A percentile compares a stretch with the other conserved stretches of the same genome.
phyloP scores from a whole-genome alignment of 225 moss, liverwort and hornwort species.

The Thuidium tamariscinum region DNA sequence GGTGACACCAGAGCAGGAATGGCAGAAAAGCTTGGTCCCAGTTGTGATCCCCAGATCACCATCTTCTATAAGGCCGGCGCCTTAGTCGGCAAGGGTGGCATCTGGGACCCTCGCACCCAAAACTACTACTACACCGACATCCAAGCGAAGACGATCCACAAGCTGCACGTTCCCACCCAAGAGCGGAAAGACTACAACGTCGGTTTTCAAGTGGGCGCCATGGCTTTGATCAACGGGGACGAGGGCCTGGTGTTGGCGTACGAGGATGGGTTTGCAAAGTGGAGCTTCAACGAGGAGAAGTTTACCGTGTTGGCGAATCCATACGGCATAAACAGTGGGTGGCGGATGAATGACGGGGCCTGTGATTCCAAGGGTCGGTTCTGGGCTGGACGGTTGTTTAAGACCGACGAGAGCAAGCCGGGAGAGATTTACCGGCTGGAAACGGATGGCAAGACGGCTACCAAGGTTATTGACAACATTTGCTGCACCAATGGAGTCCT shows the following conservation, averaged over 20 bases:
- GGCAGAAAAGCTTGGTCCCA: background rate
- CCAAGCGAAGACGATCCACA: slow-evolving; percentile 16
- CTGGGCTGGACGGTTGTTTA: slow-evolving; percentile 81
- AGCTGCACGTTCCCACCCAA: slow-evolving; percentile 16
- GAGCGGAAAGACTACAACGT: slow-evolving; percentile 34
- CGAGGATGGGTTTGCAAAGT: slow-evolving; percentile 72
- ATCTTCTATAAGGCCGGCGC: slow-evolving; percentile 41
- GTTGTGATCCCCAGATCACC: background rate
- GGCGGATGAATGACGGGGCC: slow-evolving; percentile 91
- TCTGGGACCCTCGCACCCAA: slow-evolving; percentile 59
- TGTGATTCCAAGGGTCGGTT: slow-evolving; percentile 81
- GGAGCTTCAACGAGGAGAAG: slow-evolving; percentile 55
- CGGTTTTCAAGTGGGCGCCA: slow-evolving; percentile 61
- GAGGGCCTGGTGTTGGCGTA: slow-evolving; percentile 66
- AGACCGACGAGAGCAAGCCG: slow-evolving; percentile 57
- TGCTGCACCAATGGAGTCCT: slow-evolving; percentile 81
- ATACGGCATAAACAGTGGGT: slow-evolving; percentile 50
- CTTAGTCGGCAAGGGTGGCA: slow-evolving; percentile 64
- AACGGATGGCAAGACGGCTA: slow-evolving; percentile 66
- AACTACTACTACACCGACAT: slow-evolving; percentile 68
- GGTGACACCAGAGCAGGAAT: background rate
- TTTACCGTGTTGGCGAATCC: slow-evolving; percentile 58
- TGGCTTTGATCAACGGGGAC: slow-evolving; percentile 56
- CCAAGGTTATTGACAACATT: slow-evolving; percentile 61
- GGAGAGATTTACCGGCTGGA: slow-evolving; percentile 80